Evolutionary conservation across 2,329 filamentous ascomycete species (phyloP).

Genomic region (Pseudocercospora pini-densiflorae): DNA sequence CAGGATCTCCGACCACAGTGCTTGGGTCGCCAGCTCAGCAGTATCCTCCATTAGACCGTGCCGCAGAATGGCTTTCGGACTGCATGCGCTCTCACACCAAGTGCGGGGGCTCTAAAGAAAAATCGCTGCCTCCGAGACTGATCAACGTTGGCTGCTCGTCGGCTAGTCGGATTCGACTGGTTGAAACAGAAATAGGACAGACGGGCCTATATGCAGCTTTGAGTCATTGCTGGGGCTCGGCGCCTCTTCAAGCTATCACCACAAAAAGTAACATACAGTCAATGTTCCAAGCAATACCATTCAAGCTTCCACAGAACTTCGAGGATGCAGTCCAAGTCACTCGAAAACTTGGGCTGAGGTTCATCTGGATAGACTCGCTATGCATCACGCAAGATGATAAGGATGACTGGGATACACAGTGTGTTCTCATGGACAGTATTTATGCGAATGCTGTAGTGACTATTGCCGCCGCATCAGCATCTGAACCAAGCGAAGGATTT

Average conservation of each 20-base stretch:
- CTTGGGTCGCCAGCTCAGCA: too few species aligned
- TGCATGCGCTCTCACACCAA: too few species aligned
- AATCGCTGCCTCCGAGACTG: not conserved
- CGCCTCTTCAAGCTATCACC: not conserved
- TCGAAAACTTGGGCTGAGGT: constrained; percentile 1
- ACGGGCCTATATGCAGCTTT: not conserved
- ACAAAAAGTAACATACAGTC: not conserved
- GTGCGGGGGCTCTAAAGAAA: not conserved
- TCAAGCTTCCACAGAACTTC: not conserved
- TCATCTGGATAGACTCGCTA: constrained; percentile 12
- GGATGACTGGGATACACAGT: constrained; percentile 9
- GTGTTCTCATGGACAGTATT: constrained; percentile 5
- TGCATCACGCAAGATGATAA: constrained; percentile 12
- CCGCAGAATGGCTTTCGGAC: too few species aligned
- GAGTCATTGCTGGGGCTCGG: not conserved
- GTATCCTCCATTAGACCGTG: too few species aligned
- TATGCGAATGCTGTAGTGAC: constrained; percentile 8
- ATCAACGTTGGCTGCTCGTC: not conserved
- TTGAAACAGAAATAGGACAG: not conserved
- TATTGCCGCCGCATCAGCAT: not conserved
- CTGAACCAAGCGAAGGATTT: not conserved
- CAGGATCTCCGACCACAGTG: too few species aligned
- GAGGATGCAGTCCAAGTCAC: not conserved
- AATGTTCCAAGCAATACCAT: not conserved
- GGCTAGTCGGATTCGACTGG: not conserved